These are phyloP conservation scores for Chlorella ohadii DNA, from an alignment of 139 green algal genomes.

Conservation along the genomic window DNA sequence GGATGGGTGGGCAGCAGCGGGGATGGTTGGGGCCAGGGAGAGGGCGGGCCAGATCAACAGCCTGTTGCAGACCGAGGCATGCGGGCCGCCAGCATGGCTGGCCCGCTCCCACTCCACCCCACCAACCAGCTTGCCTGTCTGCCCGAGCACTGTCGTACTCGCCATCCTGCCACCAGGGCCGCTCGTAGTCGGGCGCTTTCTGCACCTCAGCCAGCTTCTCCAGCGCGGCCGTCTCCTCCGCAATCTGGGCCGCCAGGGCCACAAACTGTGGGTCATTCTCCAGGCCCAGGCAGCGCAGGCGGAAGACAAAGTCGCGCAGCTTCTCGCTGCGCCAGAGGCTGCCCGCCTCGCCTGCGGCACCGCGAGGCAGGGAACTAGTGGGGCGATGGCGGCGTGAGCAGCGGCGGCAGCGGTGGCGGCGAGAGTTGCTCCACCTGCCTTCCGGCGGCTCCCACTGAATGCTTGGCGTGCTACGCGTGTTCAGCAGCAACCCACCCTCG, in stretches of 20 bases:
- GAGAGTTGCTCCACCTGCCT: neutral
- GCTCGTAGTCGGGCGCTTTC: constrained; percentile 30
- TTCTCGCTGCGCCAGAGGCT: constrained; percentile 41
- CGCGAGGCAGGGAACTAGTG: neutral
- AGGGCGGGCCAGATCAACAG: too few species aligned
- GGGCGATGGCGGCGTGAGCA: neutral
- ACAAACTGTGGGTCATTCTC: constrained; percentile 23
- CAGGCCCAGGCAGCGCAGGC: constrained; percentile 33
- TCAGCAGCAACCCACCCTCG: neutral
- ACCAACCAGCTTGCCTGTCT: constrained; percentile 33
- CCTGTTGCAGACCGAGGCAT: too few species aligned
- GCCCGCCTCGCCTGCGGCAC: constrained; percentile 41
- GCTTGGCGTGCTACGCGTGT: neutral
- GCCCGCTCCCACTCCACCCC: neutral
- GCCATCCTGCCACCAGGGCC: constrained; percentile 59
- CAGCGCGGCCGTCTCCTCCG: constrained; percentile 23
- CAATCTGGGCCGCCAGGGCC: constrained; percentile 13
- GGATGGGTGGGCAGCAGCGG: too few species aligned
- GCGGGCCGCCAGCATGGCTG: too few species aligned
- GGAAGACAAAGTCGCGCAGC: constrained; percentile 37
- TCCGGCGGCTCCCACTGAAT: neutral
- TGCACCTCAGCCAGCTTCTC: constrained; percentile 37
- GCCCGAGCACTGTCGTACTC: constrained; percentile 52
- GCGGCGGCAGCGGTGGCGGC: neutral
- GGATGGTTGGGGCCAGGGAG: too few species aligned